A percentile compares a stretch with the other conserved stretches of the same genome.
These are phyloP conservation scores for Carex cristatella DNA, from an alignment of 176 grass and related monocot species.

Conservation along the genomic window DNA sequence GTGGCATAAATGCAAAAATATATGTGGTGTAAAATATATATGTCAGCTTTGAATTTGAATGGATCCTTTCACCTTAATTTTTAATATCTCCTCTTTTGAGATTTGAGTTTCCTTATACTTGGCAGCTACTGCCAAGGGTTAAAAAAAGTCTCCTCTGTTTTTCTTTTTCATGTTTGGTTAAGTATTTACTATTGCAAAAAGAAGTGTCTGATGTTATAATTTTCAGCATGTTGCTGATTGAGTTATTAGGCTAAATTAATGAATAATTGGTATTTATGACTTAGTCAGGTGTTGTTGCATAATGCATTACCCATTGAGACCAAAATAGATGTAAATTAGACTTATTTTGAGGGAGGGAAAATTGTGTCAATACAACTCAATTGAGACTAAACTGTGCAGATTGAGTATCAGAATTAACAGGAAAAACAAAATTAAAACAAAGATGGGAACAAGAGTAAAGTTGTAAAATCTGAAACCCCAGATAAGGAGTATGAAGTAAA, in stretches of 20 bases:
- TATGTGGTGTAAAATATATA: background rate
- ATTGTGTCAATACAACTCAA: background rate
- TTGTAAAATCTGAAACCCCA: background rate
- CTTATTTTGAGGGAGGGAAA: background rate
- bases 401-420: background rate
- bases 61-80: background rate
- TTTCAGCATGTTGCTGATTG: background rate
- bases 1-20: background rate
- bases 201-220: background rate
- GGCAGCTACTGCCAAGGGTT: too few species aligned
- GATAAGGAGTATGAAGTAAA: conserved; percentile 12
- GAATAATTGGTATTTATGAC: background rate
- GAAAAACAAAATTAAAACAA: background rate
- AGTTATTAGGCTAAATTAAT: background rate
- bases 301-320: background rate
- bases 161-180: background rate
- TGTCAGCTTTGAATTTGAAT: background rate
- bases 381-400: background rate
- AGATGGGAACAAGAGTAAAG: background rate
- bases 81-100: background rate
- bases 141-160: background rate
- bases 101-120: background rate
- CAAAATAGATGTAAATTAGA: background rate
- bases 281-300: background rate
- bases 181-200: background rate